Percentiles rank a stretch among this genome's conserved stretches.
These are phyloP conservation scores for Kodamaea lidongshanica DNA, from an alignment of 805 yeast species.

Conservation along the genomic window DNA sequence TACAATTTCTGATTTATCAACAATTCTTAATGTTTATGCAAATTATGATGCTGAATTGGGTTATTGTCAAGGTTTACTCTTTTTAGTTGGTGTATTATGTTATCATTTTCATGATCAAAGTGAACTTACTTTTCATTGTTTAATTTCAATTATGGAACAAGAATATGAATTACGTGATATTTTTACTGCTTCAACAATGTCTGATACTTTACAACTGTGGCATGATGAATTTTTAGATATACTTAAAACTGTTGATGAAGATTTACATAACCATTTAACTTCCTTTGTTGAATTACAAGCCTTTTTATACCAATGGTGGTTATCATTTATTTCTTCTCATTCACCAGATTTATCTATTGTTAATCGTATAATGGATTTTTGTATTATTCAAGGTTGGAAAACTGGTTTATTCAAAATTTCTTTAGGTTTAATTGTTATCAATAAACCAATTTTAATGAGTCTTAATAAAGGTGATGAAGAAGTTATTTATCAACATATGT, in stretches of 20 bases:
- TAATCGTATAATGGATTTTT: conserved; percentile 45
- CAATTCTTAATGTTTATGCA: conserved; percentile 54
- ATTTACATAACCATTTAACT: conserved; percentile 38
- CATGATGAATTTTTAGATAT: conserved; percentile 44
- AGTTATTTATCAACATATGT: conserved; percentile 37
- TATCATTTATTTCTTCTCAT: conserved; percentile 53
- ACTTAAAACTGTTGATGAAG: conserved; percentile 34
- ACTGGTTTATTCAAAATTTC: conserved; percentile 49
- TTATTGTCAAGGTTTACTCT: conserved; percentile 62
- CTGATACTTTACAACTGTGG: conserved; percentile 49
- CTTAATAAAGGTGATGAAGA: conserved; percentile 34
- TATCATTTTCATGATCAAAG: conserved; percentile 29
- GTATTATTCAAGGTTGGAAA: conserved; percentile 51
- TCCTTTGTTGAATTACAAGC: conserved; percentile 38
- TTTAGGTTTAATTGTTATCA: conserved; percentile 44
- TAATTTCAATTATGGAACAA: conserved; percentile 54
- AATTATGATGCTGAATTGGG: conserved; percentile 62
- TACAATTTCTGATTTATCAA: conserved; percentile 44
- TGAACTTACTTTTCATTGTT: conserved; percentile 44
- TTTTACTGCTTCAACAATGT: conserved; percentile 47
- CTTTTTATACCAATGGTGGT: conserved; percentile 62
- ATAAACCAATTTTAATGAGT: conserved; percentile 39
- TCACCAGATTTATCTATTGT: conserved; percentile 48
- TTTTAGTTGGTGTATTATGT: conserved; percentile 54
- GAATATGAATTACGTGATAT: conserved; percentile 45